Evolutionary conservation across 352 stramenopile species (phyloP), one percentile per base, ranked within the genome.

Genomic region (Nothophytophthora sp.): DNA sequence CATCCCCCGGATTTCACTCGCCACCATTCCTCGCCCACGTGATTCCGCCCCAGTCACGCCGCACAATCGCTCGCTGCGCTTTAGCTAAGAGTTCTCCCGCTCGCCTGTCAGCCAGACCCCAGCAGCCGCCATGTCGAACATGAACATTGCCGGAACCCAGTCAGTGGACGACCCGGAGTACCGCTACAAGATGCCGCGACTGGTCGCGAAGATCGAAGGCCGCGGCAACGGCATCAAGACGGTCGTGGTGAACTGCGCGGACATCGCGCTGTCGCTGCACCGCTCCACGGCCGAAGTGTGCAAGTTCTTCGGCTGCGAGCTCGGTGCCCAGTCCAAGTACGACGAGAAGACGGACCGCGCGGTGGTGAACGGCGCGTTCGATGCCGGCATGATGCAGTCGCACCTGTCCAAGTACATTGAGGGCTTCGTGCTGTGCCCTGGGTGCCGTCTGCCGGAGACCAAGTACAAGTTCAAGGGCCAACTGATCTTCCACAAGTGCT

Each of bases 151-250:
- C 55, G 86, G 86, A 59, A 88, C 74, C n/a, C 80, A 88, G 62
- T 48, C 87, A 49, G 81, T 99, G 23, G 94, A 99, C 42, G 86
- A 96, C 66, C 88, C 88, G 12, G 85, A 95, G 55, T 99, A 99
- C 73, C 96, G 97, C 52, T 99, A 99, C 93, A 99, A 99, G 85
- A 99, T 99, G 97, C 97, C 97, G 28, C 89, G 91, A 18, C 70
- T 98, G 34, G 63, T 93, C 27, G 96, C 93, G 36, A 99, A 99
- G 76, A 98, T 99, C 53, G 97, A 99, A 85, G 97, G 97, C 29
- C 88, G 96, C 45, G 97, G 97, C 43, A 99, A 99, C 75, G 97
- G 97, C 50, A 99, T 99, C 71, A 99, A 99, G 82, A 99, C 97
- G 27, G 82, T 98, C 27, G 94, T 99, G 50, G 90, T 98, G 23